Evolutionary conservation across 495 filamentous ascomycete species (phyloP).

Genomic region (Penicillium ucsense): DNA sequence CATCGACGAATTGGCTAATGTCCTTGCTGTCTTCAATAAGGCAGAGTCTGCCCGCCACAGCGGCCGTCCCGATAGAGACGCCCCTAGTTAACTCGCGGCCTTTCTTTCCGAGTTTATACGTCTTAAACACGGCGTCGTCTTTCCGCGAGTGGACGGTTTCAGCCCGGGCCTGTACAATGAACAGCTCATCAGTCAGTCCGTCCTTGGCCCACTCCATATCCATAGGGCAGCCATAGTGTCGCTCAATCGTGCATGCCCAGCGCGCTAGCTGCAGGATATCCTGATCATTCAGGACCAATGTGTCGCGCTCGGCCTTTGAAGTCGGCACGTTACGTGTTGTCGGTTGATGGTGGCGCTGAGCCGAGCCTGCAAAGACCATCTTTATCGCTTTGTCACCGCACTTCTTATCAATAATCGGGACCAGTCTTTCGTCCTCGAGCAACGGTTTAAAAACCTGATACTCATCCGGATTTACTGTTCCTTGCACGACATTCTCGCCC

Average conservation of each 20-base stretch:
- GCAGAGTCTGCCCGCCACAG: constrained; percentile 23
- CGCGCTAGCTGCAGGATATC: constrained; percentile 25
- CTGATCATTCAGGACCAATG: constrained; percentile 19
- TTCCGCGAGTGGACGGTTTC: constrained; percentile 27
- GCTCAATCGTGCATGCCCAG: constrained; percentile 25
- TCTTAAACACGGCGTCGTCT: constrained; percentile 18
- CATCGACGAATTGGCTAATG: constrained; percentile 21
- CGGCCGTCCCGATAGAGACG: constrained; percentile 21
- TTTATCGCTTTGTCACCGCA: constrained; percentile 9
- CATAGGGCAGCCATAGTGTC: constrained; percentile 27
- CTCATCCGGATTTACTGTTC: constrained; percentile 28
- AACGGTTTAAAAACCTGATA: constrained; percentile 30
- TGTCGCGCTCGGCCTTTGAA: constrained; percentile 22
- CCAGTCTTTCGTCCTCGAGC: neutral
- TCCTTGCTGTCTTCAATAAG: constrained; percentile 20
- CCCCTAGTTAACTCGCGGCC: constrained; percentile 17
- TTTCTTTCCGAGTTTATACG: constrained; percentile 17
- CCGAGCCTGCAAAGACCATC: constrained; percentile 11
- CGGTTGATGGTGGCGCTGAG: too few species aligned
- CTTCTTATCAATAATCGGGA: constrained; percentile 8
- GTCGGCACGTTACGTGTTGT: constrained; percentile 27
- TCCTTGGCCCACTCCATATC: constrained; percentile 34
- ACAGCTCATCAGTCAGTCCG: constrained; percentile 21
- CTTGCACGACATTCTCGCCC: constrained; percentile 29
- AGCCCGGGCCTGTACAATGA: constrained; percentile 29